A percentile compares a stretch with the other conserved stretches of the same genome.
Conservation (phyloP, 305 asterid genomes). For the Solanum hybrid region DNA sequence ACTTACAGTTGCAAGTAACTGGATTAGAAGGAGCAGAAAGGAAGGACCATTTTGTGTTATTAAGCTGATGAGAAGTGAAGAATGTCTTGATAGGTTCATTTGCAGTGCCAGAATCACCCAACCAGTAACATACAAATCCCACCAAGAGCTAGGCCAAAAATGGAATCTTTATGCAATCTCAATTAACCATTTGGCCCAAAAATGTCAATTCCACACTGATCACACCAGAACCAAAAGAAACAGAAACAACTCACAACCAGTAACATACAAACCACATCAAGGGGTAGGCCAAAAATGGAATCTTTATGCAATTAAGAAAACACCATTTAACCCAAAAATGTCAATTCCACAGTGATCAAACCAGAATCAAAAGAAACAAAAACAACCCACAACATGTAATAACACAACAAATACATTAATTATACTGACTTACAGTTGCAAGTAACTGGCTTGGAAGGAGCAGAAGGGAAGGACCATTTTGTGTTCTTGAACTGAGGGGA, state of each 20-base stretch:
- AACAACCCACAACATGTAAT: neutral
- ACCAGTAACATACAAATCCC: constrained; percentile 12
- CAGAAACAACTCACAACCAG: neutral
- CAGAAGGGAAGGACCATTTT: constrained; percentile 89
- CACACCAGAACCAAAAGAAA: neutral
- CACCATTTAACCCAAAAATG: neutral
- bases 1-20: constrained; percentile 75
- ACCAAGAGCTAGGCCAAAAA: neutral
- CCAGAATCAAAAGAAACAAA: neutral
- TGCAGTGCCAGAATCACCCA: constrained; percentile 91
- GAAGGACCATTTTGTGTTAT: constrained; percentile 65
- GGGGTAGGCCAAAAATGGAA: neutral
- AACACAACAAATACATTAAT: neutral
- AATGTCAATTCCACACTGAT: neutral
- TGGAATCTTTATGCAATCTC: neutral
- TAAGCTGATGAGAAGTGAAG: constrained; percentile 64
- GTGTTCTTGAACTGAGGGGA: constrained; percentile 63
- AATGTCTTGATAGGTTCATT: constrained; percentile 76
- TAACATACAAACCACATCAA: neutral
- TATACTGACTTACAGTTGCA: constrained; percentile 52
- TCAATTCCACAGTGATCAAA: neutral
- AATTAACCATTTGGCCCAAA: neutral
- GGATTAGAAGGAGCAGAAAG: constrained; percentile 81
- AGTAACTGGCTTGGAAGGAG: constrained; percentile 73
- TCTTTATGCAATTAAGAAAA: neutral